Evolutionary conservation across 2,329 filamentous ascomycete genomes (phyloP).

Genomic region (Colletotrichum coccodes): DNA sequence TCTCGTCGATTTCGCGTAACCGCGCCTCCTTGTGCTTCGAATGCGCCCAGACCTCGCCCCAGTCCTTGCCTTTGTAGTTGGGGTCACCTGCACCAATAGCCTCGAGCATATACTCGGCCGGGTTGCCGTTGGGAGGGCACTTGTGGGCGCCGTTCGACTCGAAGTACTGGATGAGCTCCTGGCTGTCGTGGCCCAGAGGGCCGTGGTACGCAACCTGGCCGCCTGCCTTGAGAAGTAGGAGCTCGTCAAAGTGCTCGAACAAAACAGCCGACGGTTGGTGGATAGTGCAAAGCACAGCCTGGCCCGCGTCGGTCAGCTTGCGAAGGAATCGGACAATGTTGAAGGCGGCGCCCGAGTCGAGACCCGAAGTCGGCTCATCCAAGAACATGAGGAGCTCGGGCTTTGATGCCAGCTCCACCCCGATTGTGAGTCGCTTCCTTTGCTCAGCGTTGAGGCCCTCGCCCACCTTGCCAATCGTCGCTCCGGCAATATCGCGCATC

Average conservation of each 20-base stretch:
- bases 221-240: conserved; percentile 63
- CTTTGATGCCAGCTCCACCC: conserved; percentile 65
- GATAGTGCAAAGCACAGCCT: conserved; percentile 69
- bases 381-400: conserved; percentile 71
- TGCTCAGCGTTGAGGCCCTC: conserved; percentile 71
- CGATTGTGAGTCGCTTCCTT: conserved; percentile 65
- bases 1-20: conserved; percentile 60
- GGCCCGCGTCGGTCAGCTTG: conserved; percentile 68
- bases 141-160: conserved; percentile 57
- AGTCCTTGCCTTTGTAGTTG: conserved; percentile 69
- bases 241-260: conserved; percentile 66
- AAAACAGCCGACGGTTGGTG: conserved; percentile 67
- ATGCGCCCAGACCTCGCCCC: conserved; percentile 68
- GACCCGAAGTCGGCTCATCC: conserved; percentile 70
- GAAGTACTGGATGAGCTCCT: conserved; percentile 62
- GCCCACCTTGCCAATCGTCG: conserved; percentile 68
- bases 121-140: conserved; percentile 60
- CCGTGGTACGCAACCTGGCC: conserved; percentile 66
- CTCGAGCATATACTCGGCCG: conserved; percentile 66
- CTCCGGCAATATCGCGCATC: conserved; percentile 74
- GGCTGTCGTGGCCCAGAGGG: conserved; percentile 60
- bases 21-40: conserved; percentile 60
- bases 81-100: conserved; percentile 71
- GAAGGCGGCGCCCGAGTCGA: conserved; percentile 67
- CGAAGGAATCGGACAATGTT: conserved; percentile 71